Percentiles rank a stretch among this genome's conserved stretches.
phyloP scores from a whole-genome alignment of 1,139 yeast genomes.

The Eremothecium gossypii region DNA sequence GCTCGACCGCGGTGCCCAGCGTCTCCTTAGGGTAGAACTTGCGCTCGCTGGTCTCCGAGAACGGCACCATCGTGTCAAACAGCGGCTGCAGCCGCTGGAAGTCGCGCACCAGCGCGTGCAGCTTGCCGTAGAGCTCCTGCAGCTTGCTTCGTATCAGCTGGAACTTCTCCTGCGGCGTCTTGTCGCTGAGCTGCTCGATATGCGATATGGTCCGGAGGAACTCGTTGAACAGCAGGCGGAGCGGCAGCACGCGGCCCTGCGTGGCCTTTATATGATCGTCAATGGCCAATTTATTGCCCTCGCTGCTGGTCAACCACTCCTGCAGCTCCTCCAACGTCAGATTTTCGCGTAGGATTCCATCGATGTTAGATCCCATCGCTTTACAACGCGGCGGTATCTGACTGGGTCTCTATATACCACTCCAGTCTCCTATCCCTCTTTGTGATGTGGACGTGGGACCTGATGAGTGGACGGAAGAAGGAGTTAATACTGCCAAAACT shows the following conservation, averaged over 20 bases:
- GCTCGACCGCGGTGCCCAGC: constrained; percentile 3
- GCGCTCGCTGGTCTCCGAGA: constrained; percentile 13
- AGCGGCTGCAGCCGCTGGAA: constrained; percentile 20
- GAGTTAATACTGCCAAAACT: too few species aligned
- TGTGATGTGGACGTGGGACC: too few species aligned
- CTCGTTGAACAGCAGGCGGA: constrained; percentile 23
- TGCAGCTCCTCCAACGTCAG: constrained; percentile 15
- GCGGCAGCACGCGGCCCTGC: constrained; percentile 20
- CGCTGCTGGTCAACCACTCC: constrained; percentile 11
- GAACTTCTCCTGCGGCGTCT: constrained; percentile 20
- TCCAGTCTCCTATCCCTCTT: too few species aligned
- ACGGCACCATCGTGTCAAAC: constrained; percentile 22
- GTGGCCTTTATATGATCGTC: constrained; percentile 8
- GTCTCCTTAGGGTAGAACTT: constrained; percentile 23
- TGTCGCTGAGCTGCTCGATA: constrained; percentile 13
- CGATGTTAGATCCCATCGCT: not conserved
- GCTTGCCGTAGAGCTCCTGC: constrained; percentile 15
- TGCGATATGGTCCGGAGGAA: constrained; percentile 21
- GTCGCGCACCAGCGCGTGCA: constrained; percentile 21
- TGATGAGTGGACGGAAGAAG: too few species aligned
- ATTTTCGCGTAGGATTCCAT: constrained; percentile 3
- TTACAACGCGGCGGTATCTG: too few species aligned
- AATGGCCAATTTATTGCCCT: constrained; percentile 4
- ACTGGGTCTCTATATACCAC: too few species aligned
- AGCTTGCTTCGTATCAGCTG: constrained; percentile 15